Percentiles rank a stretch among this genome's conserved stretches.
Evolutionary conservation across 2,329 filamentous ascomycete species (phyloP).

Genomic region (Paramyrothecium roridum): DNA sequence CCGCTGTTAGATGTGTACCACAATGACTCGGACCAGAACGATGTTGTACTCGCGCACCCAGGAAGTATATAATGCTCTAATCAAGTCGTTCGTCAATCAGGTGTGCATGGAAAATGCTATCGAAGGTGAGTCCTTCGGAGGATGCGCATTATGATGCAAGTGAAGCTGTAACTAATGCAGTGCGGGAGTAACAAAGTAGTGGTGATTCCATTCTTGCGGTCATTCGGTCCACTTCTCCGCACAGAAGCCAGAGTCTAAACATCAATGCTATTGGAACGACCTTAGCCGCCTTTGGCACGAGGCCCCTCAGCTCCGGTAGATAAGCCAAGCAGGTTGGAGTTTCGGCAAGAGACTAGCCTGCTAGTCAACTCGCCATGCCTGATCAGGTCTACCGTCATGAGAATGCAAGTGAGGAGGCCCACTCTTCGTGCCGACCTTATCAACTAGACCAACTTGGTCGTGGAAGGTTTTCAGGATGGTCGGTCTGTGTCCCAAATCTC

Average conservation of each 20-base stretch:
- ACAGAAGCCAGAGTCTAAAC: neutral
- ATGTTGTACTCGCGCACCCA: too few relatives aligned
- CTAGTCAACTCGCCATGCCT: neutral
- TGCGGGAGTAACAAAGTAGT: too few relatives aligned
- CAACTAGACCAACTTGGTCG: neutral
- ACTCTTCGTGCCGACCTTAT: neutral
- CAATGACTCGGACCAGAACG: too few relatives aligned
- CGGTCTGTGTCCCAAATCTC: neutral
- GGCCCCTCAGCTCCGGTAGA: neutral
- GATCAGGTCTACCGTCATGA: neutral
- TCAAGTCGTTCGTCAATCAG: too few relatives aligned
- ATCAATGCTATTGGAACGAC: neutral
- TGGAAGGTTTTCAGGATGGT: neutral
- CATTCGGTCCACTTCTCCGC: neutral
- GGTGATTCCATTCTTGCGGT: too few relatives aligned
- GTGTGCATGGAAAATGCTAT: too few relatives aligned
- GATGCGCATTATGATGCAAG: too few relatives aligned
- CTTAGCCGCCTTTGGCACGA: neutral
- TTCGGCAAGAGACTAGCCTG: neutral
- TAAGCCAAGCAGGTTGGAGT: neutral
- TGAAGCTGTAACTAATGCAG: too few relatives aligned
- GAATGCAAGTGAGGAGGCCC: neutral
- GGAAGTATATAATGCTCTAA: too few relatives aligned
- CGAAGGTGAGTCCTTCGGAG: too few relatives aligned
- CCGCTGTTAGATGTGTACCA: too few relatives aligned